phyloP scores from a whole-genome alignment of 441 rosid species.

The Metrosideros polymorpha region DNA sequence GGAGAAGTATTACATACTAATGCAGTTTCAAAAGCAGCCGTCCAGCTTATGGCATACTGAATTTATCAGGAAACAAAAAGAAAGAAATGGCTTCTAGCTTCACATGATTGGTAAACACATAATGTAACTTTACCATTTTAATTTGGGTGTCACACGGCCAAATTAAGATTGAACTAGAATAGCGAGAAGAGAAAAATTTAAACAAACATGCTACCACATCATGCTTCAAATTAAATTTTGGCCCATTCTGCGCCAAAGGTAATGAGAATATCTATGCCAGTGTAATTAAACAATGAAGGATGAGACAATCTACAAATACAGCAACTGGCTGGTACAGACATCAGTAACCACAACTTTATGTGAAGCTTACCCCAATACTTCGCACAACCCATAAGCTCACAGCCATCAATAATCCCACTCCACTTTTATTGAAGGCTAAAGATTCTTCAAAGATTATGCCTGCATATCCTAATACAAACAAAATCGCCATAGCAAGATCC shows the following conservation, averaged over 20 bases:
- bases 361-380: conserved; percentile 68
- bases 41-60: neutral
- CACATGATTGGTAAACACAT: neutral
- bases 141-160: neutral
- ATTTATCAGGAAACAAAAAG: neutral
- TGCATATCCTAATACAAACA: conserved; percentile 74
- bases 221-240: neutral
- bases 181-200: neutral
- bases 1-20: neutral
- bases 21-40: neutral
- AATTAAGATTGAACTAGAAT: neutral
- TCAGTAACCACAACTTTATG: neutral
- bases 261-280: neutral
- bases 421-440: conserved; percentile 90
- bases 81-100: neutral
- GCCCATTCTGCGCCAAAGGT: neutral
- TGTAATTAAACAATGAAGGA: neutral
- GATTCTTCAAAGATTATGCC: conserved; percentile 92
- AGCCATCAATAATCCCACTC: conserved; percentile 91
- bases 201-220: neutral
- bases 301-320: neutral
- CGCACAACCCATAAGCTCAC: conserved; percentile 89
- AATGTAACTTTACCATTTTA: neutral
- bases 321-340: neutral
- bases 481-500: conserved; percentile 92